A percentile compares a stretch with the other conserved stretches of the same genome.
phyloP scores from a whole-genome alignment of 768 basidiomycete species.

The Hebeloma cylindrosporum region DNA sequence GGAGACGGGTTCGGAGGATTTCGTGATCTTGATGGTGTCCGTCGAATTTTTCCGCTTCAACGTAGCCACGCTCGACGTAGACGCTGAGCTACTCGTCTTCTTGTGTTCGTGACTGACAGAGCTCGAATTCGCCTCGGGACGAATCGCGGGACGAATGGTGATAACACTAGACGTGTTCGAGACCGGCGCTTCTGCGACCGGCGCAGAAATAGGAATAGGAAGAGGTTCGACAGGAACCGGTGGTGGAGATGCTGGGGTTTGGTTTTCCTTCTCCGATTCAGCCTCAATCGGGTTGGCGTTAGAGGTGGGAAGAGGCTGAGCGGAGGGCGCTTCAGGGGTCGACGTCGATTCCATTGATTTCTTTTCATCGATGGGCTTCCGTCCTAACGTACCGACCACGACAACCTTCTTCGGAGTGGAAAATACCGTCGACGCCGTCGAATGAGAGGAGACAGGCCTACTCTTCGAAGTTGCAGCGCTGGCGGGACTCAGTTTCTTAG shows the following conservation, averaged over 20 bases:
- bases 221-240: too few species aligned
- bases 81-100: slow-evolving; percentile 45
- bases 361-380: slow-evolving; percentile 1
- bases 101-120: slow-evolving; percentile 37
- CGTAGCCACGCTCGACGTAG: slow-evolving; percentile 43
- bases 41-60: slow-evolving; percentile 41
- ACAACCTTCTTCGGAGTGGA: slow-evolving; percentile 21
- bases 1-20: slow-evolving; percentile 9
- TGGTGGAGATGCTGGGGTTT: neutral
- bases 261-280: slow-evolving; percentile 15
- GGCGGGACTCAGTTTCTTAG: slow-evolving; percentile 31
- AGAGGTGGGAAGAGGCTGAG: too few species aligned
- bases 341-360: slow-evolving; percentile 15
- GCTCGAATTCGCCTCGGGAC: slow-evolving; percentile 19
- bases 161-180: slow-evolving; percentile 23
- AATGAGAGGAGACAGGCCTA: slow-evolving; percentile 1
- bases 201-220: neutral
- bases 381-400: slow-evolving; percentile 9
- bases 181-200: slow-evolving; percentile 13
- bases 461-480: slow-evolving; percentile 18
- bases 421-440: neutral
- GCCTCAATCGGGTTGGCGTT: slow-evolving; percentile 3
- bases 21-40: slow-evolving; percentile 44
- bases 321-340: too few species aligned
- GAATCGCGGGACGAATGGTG: slow-evolving; percentile 25